Percentiles rank a stretch among this genome's conserved stretches.
Conservation (phyloP, 2,329 filamentous ascomycete genomes). For the Phaeosphaeriaceae sp. region DNA sequence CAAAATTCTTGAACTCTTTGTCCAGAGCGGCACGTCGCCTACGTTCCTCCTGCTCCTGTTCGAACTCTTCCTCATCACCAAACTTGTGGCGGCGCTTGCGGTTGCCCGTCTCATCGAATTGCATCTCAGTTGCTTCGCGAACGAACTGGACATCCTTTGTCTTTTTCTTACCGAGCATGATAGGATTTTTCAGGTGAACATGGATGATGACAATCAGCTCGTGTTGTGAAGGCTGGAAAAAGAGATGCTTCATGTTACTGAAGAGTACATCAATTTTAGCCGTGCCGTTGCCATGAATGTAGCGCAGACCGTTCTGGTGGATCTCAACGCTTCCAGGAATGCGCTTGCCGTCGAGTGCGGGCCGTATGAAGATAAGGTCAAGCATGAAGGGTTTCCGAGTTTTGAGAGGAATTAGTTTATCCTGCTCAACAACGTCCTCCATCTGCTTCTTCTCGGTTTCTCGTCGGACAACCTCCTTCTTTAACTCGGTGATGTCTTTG, state of each 20-base stretch:
- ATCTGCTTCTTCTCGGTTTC: conserved; percentile 99
- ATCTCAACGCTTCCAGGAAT: conserved; percentile 96
- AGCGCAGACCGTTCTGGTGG: conserved; percentile 98
- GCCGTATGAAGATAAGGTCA: conserved; percentile 94
- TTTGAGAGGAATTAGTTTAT: conserved; percentile 93
- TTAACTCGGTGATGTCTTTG: conserved; percentile 92
- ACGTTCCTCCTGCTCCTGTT: conserved; percentile 96
- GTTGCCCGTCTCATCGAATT: conserved; percentile 98
- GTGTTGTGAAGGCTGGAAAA: conserved; percentile 97
- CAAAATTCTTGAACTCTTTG: conserved; percentile 93
- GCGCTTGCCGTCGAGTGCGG: conserved; percentile 94
- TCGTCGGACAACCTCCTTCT: conserved; percentile 87
- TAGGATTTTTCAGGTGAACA: conserved; percentile 95
- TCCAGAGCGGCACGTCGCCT: conserved; percentile 90
- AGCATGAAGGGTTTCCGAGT: conserved; percentile 90
- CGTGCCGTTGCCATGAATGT: conserved; percentile 76
- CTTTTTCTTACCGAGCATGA: conserved; percentile 98
- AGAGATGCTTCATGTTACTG: conserved; percentile 97
- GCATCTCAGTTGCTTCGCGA: conserved; percentile 95
- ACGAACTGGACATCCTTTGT: conserved; percentile 99
- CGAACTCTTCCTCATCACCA: conserved; percentile 97
- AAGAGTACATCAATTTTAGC: conserved; percentile 93
- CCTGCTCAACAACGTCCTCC: conserved; percentile 98
- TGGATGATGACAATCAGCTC: conserved; percentile 98
- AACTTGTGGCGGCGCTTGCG: conserved; percentile 97